Evolutionary conservation across 2,329 filamentous ascomycete genomes (phyloP), one percentile per base, ranked within the genome.

Genomic region (Clarireedia monteithiana): DNA sequence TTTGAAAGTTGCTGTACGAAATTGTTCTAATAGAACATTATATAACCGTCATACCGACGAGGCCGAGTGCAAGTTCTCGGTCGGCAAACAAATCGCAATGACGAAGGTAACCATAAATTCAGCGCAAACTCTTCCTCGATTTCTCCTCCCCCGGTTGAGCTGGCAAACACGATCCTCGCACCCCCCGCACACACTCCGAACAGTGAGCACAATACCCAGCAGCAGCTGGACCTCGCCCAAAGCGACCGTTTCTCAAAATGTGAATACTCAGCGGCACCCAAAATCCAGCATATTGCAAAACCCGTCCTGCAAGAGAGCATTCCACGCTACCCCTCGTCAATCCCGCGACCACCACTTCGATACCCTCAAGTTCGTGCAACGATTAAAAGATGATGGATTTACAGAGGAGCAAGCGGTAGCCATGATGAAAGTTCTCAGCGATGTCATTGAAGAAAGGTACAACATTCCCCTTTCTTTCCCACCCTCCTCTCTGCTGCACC

Each of bases 341-440:
- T 69, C 71, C 52, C 82, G 88, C 62, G 91, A 96, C 67, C 94
- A 99, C 72, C 91, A 99, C 72, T 99, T 99, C 70, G 94, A 99
- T 73, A 99, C 94, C 0, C 81, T 99, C 60, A 96, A 96, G 74
- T 96, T 99, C 69, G 91, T 99, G 40, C 89, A 96, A 73, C 81
- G 89, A 52, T 77, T 99, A 42, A 85, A 92, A 71, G 83, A 83
- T 63, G 94, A 99, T 70, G 94, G 94, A 0, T 96, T 97, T 71
- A 96, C 90, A 24, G 92, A 97, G 71, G 88, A 91, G 64, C 94
- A 99, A 73, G 86, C 91, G 2, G 91, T 90, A 26, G 92, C 94
- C n/a, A 94, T 96, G 88, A 97, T 99, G 94, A 89, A 89, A 70
- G 89, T 97, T 6, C 77, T 99, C 40, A 91, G 91, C 72, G 91